Evolutionary conservation across 805 yeast species (phyloP).

Genomic region (Starmerella etchellsii): DNA sequence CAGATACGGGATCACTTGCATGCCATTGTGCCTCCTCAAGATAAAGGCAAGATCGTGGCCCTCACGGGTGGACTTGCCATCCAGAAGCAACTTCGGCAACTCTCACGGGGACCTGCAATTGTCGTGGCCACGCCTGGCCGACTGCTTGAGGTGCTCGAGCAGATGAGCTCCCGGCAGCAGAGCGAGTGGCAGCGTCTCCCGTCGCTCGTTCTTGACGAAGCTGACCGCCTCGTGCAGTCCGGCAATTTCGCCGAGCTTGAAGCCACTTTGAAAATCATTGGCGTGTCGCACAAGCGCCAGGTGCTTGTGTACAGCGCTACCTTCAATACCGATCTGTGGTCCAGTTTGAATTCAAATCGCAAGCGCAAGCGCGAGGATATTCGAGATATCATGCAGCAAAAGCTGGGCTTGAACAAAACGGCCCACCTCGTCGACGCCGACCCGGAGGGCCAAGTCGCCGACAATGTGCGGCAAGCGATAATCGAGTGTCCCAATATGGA

Average conservation of each 20-base stretch:
- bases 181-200: slow-evolving; percentile 34
- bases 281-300: slow-evolving; percentile 49
- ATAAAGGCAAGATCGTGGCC: slow-evolving; percentile 39
- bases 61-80: slow-evolving; percentile 92
- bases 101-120: slow-evolving; percentile 56
- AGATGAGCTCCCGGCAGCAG: slow-evolving; percentile 30
- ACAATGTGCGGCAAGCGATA: slow-evolving; percentile 66
- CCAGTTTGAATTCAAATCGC: slow-evolving; percentile 43
- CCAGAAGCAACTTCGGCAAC: slow-evolving; percentile 78
- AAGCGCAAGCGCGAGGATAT: slow-evolving; percentile 41
- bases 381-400: slow-evolving; percentile 48
- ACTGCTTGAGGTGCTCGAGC: slow-evolving; percentile 53
- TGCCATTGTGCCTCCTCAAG: slow-evolving; percentile 20
- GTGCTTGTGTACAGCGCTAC: slow-evolving; percentile 82
- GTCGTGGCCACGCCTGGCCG: slow-evolving; percentile 95
- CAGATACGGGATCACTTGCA: slow-evolving; percentile 77
- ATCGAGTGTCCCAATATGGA: slow-evolving; percentile 85
- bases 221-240: slow-evolving; percentile 86
- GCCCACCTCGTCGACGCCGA: slow-evolving; percentile 75
- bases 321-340: slow-evolving; percentile 68
- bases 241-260: slow-evolving; percentile 93
- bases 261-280: slow-evolving; percentile 55
- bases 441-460: slow-evolving; percentile 69
- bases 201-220: slow-evolving; percentile 74
- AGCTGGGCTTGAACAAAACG: slow-evolving; percentile 53